Evolutionary conservation across 2,329 filamentous ascomycete genomes (phyloP).

Genomic region (Ceratocystis cubensis): DNA sequence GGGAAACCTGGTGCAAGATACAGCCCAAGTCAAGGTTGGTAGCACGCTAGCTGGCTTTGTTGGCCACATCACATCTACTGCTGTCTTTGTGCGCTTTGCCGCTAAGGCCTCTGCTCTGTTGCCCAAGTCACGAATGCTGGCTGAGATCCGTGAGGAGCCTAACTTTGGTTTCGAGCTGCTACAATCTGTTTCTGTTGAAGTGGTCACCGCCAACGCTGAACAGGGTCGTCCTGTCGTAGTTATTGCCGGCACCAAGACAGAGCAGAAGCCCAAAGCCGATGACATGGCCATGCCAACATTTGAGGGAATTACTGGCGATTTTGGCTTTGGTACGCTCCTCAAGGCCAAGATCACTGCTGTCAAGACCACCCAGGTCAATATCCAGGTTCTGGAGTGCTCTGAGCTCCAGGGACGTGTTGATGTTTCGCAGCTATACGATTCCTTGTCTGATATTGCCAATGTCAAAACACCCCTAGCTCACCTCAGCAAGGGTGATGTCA

Average conservation of each 20-base stretch:
- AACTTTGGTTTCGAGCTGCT: conserved; percentile 69
- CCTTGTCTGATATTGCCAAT: conserved; percentile 74
- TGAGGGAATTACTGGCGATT: conserved; percentile 47
- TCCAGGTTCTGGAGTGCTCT: conserved; percentile 59
- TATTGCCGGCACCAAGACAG: conserved; percentile 37
- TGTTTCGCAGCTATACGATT: conserved; percentile 78
- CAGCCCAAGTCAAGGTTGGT: conserved; percentile 60
- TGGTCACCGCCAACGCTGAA: conserved; percentile 59
- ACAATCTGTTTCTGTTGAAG: conserved; percentile 60
- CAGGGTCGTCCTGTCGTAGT: conserved; percentile 52
- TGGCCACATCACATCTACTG: conserved; percentile 67
- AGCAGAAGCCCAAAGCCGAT: conserved; percentile 27
- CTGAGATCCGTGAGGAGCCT: conserved; percentile 53
- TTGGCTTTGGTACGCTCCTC: conserved; percentile 57
- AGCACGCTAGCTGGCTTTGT: conserved; percentile 65
- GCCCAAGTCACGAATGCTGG: conserved; percentile 62
- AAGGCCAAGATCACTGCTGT: conserved; percentile 72
- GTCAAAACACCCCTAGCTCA: conserved; percentile 61
- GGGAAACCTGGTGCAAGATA: conserved; percentile 55
- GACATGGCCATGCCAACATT: conserved; percentile 25
- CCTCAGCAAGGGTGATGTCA: conserved; percentile 48
- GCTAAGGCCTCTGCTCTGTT: conserved; percentile 65
- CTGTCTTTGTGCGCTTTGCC: conserved; percentile 79
- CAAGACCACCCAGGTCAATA: conserved; percentile 86
- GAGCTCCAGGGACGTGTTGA: conserved; percentile 88